Percentiles rank a stretch among this genome's conserved stretches.
These are phyloP conservation scores for Colletotrichum tanaceti DNA, from an alignment of 2,329 filamentous ascomycete species.

Conservation along the genomic window DNA sequence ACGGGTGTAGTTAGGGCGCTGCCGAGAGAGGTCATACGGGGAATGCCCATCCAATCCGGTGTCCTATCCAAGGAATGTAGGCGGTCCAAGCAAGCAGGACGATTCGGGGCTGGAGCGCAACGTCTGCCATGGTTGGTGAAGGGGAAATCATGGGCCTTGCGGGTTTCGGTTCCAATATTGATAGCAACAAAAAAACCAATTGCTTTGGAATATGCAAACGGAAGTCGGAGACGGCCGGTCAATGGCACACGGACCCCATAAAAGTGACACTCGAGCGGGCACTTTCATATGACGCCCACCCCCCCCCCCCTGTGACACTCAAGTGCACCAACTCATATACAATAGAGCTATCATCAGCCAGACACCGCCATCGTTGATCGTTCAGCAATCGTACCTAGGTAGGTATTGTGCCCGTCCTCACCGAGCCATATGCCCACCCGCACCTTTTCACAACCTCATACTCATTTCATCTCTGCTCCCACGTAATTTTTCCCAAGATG, in stretches of 20 bases:
- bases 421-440: slow-evolving; percentile 3
- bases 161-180: slow-evolving; percentile 21
- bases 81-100: slow-evolving; percentile 27
- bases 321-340: slow-evolving; percentile 10
- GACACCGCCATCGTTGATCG: slow-evolving; percentile 22
- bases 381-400: slow-evolving; percentile 7
- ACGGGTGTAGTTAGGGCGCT: slow-evolving; percentile 10
- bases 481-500: slow-evolving; percentile 24
- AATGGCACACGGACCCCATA: slow-evolving; percentile 26
- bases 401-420: slow-evolving; percentile 6
- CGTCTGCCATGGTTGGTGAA: slow-evolving; percentile 18
- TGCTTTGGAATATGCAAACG: slow-evolving; percentile 29
- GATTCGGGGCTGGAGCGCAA: slow-evolving; percentile 9
- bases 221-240: slow-evolving; percentile 37
- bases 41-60: slow-evolving; percentile 25
- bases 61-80: slow-evolving; percentile 5
- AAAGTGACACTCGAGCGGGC: slow-evolving; percentile 27
- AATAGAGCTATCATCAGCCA: slow-evolving; percentile 20
- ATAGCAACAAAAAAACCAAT: slow-evolving; percentile 22
- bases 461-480: neutral
- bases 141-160: slow-evolving; percentile 17
- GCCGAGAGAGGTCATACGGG: slow-evolving; percentile 26
- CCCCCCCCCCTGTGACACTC: neutral
- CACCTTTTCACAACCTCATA: slow-evolving; percentile 17
- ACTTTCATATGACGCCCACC: slow-evolving; percentile 15